These are phyloP conservation scores for Fomitopsis betulina DNA, from an alignment of 1,284 basidiomycete species.

Conservation along the genomic window DNA sequence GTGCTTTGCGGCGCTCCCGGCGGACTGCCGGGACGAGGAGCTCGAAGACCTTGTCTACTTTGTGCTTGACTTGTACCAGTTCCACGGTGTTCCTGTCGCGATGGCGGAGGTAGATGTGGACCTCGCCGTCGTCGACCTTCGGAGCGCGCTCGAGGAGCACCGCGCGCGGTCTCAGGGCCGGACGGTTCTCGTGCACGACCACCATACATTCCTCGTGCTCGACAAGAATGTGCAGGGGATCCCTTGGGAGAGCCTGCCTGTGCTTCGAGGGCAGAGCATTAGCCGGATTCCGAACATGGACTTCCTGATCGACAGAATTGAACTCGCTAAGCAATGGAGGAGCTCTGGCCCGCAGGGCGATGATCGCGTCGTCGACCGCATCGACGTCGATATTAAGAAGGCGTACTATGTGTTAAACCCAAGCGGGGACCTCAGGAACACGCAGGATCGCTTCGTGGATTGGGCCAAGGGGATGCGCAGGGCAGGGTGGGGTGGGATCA, in stretches of 20 bases:
- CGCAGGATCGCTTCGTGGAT: slow-evolving; percentile 76
- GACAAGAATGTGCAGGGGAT: slow-evolving; percentile 89
- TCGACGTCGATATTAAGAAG: slow-evolving; percentile 58
- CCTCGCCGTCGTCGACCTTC: slow-evolving; percentile 75
- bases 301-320: slow-evolving; percentile 82
- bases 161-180: slow-evolving; percentile 34
- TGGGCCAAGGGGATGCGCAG: slow-evolving; percentile 71
- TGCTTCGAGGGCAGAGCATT: slow-evolving; percentile 79
- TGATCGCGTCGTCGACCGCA: slow-evolving; percentile 35
- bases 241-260: slow-evolving; percentile 96
- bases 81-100: slow-evolving; percentile 86
- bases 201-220: slow-evolving; percentile 85
- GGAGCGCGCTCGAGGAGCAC: slow-evolving; percentile 69
- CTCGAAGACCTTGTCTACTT: slow-evolving; percentile 95
- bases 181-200: slow-evolving; percentile 34
- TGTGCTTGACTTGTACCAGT: slow-evolving; percentile 90
- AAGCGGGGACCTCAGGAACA: slow-evolving; percentile 82
- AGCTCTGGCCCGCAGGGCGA: not conserved
- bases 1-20: slow-evolving; percentile 81
- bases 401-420: slow-evolving; percentile 92
- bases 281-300: slow-evolving; percentile 88
- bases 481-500: slow-evolving; percentile 81
- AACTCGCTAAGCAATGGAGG: slow-evolving; percentile 46
- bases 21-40: slow-evolving; percentile 87
- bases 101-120: slow-evolving; percentile 92